These are phyloP conservation scores for Hypomyces perniciosus DNA, from an alignment of 2,329 filamentous ascomycete species.

Conservation along the genomic window DNA sequence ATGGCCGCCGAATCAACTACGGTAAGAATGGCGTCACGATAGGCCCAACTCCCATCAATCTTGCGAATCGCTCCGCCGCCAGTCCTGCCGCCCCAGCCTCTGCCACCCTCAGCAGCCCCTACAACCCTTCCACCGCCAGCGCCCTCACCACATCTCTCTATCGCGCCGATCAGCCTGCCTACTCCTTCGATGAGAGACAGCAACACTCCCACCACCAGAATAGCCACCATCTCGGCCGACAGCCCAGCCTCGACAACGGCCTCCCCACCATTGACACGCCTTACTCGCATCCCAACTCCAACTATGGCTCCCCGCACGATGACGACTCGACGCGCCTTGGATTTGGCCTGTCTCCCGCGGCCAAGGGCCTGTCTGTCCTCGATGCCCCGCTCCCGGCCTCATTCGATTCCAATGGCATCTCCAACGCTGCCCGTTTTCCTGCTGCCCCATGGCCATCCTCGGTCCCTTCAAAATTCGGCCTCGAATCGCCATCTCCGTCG, in stretches of 20 bases:
- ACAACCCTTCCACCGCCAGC: constrained; percentile 57
- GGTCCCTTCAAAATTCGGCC: constrained; percentile 82
- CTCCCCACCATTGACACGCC: constrained; percentile 55
- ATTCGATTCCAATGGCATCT: constrained; percentile 93
- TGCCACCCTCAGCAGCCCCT: constrained; percentile 13
- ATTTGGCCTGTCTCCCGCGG: constrained; percentile 72
- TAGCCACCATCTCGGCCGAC: constrained; percentile 38
- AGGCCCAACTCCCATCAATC: constrained; percentile 52
- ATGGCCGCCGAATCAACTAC: constrained; percentile 86
- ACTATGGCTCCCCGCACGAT: constrained; percentile 79
- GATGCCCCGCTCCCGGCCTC: constrained; percentile 91
- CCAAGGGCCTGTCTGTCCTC: constrained; percentile 74
- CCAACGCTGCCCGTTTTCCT: constrained; percentile 75
- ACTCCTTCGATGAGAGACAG: constrained; percentile 36
- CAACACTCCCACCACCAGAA: constrained; percentile 19
- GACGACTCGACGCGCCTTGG: constrained; percentile 52
- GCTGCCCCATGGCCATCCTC: constrained; percentile 82
- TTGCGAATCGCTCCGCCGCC: constrained; percentile 58
- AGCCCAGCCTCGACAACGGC: constrained; percentile 49
- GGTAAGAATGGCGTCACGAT: constrained; percentile 63
- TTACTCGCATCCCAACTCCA: constrained; percentile 49
- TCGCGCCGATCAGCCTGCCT: constrained; percentile 35
- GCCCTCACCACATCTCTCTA: constrained; percentile 58
- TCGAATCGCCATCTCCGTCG: constrained; percentile 78
- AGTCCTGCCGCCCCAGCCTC: constrained; percentile 38